Evolutionary conservation across 2,329 filamentous ascomycete genomes (phyloP).

Genomic region (Emmonsiellopsis sp.): DNA sequence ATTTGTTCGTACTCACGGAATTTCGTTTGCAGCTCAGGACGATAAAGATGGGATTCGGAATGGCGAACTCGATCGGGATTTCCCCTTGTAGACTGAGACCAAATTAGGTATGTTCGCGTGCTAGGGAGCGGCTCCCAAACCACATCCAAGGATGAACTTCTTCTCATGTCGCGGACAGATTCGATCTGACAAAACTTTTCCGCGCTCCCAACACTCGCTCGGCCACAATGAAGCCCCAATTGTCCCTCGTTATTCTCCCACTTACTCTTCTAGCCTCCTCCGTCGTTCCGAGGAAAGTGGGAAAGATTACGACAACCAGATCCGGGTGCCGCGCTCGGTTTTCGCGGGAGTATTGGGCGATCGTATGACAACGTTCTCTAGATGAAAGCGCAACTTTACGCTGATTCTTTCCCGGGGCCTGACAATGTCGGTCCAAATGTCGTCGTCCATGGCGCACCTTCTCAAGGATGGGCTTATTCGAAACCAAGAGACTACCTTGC

Average conservation of each 20-base stretch:
- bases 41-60: constrained; percentile 12
- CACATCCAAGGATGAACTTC: no score
- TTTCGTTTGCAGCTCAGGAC: constrained; percentile 13
- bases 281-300: constrained; percentile 7
- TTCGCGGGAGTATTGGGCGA: no score
- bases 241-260: no score
- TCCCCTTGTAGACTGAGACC: constrained; percentile 6
- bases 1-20: constrained; percentile 7
- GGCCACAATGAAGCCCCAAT: no score
- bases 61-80: constrained; percentile 9
- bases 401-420: constrained; percentile 1
- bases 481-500: constrained; percentile 3
- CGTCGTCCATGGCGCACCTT: not conserved
- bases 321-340: no score
- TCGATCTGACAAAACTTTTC: no score
- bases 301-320: not conserved
- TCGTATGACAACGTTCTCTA: not conserved
- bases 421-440: not conserved
- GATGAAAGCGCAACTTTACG: not conserved
- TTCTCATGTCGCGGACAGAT: no score
- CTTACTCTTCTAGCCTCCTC: no score
- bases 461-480: not conserved
- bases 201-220: no score
- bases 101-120: no score
- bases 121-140: no score